These are phyloP conservation scores for Neodidymelliopsis sp. DNA, from an alignment of 2,329 filamentous ascomycete genomes.

Conservation along the genomic window DNA sequence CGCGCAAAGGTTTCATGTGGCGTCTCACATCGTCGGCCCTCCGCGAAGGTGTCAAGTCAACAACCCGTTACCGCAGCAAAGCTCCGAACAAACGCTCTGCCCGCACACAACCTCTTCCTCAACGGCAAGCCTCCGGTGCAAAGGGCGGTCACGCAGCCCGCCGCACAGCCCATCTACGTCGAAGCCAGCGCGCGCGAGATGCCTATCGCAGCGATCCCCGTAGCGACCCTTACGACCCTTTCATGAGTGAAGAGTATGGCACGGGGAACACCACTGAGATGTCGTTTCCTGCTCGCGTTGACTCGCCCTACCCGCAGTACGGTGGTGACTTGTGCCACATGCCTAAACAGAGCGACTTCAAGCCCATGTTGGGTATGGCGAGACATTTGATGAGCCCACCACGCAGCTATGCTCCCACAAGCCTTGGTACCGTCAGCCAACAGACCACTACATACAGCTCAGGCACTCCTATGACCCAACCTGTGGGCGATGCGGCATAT, in stretches of 20 bases:
- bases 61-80: slow-evolving; percentile 67
- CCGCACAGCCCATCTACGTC: slow-evolving; percentile 35
- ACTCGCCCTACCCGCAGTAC: not conserved
- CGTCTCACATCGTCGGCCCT: slow-evolving; percentile 75
- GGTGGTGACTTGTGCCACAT: too few relatives aligned
- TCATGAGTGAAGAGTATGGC: not conserved
- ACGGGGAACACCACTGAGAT: not conserved
- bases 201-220: slow-evolving; percentile 16
- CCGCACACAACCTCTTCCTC: slow-evolving; percentile 40
- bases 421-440: slow-evolving; percentile 27
- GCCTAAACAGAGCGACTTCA: too few relatives aligned
- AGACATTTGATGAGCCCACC: not conserved
- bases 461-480: slow-evolving; percentile 12
- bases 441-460: slow-evolving; percentile 12
- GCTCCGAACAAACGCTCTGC: slow-evolving; percentile 54
- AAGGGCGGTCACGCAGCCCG: slow-evolving; percentile 55
- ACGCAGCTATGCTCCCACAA: slow-evolving; percentile 22
- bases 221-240: slow-evolving; percentile 27
- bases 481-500: slow-evolving; percentile 22
- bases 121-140: slow-evolving; percentile 55
- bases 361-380: slow-evolving; percentile 1
- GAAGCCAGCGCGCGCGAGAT: slow-evolving; percentile 30
- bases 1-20: slow-evolving; percentile 79
- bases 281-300: not conserved
- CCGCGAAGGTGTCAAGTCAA: slow-evolving; percentile 78